These are phyloP conservation scores for Wallacemonas sp. DNA, from an alignment of 208 protist species.

Conservation along the genomic window DNA sequence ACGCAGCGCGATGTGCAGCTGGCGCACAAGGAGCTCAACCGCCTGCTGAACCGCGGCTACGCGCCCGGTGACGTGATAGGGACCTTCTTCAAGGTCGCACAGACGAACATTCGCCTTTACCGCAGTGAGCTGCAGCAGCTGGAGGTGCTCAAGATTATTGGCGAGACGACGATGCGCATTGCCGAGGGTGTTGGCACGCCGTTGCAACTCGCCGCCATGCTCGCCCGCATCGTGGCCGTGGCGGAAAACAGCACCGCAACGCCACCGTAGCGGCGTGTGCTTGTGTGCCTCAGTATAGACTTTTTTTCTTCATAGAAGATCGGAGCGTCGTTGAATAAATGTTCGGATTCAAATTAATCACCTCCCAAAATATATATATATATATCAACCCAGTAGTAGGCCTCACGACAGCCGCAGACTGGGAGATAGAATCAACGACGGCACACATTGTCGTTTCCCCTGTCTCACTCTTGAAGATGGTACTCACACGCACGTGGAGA, in stretches of 20 bases:
- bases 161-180: slow-evolving; percentile 86
- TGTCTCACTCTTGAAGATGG: no score
- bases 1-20: slow-evolving; percentile 72
- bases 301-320: no score
- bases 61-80: slow-evolving; percentile 96
- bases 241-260: slow-evolving; percentile 28
- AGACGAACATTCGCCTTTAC: slow-evolving; percentile 42
- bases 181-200: slow-evolving; percentile 82
- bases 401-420: no score
- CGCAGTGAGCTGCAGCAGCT: slow-evolving; percentile 80
- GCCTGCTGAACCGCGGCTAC: slow-evolving; percentile 92
- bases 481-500: no score
- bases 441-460: no score
- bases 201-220: slow-evolving; percentile 86
- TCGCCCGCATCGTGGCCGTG: slow-evolving; percentile 64
- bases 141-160: slow-evolving; percentile 76
- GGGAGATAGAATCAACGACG: background rate
- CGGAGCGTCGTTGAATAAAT: no score
- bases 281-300: no score
- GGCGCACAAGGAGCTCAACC: slow-evolving; percentile 81
- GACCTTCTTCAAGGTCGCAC: slow-evolving; percentile 93
- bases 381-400: background rate
- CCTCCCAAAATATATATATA: background rate
- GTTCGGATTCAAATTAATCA: no score
- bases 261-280: no score